Percentiles rank a stretch among this genome's conserved stretches.
These are phyloP conservation scores for Podaxis pistillaris DNA, from an alignment of 768 basidiomycete species.

Conservation along the genomic window DNA sequence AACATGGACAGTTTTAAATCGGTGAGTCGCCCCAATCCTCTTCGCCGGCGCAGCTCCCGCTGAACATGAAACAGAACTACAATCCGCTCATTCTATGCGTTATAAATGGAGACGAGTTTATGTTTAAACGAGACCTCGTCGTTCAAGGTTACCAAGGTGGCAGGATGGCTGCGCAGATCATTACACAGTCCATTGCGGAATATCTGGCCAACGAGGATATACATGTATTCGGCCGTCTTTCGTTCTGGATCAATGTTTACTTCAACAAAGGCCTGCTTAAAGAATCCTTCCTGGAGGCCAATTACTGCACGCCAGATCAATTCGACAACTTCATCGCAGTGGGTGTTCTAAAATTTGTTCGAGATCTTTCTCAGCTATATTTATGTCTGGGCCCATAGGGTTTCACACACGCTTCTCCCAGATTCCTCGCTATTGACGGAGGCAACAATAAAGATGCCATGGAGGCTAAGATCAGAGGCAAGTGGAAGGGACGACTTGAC, in stretches of 20 bases:
- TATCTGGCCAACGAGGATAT: slow-evolving; percentile 63
- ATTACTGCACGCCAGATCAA: slow-evolving; percentile 62
- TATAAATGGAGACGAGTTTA: slow-evolving; percentile 68
- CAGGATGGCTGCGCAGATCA: slow-evolving; percentile 55
- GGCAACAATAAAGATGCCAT: slow-evolving; percentile 60
- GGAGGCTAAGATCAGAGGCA: slow-evolving; percentile 73
- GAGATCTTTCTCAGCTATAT: slow-evolving; percentile 1
- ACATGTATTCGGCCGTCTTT: slow-evolving; percentile 59
- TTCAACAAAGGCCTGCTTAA: slow-evolving; percentile 60
- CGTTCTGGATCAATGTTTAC: slow-evolving; percentile 76
- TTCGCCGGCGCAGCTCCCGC: neutral
- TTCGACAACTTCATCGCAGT: slow-evolving; percentile 66
- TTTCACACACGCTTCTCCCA: slow-evolving; percentile 71
- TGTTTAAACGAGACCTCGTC: slow-evolving; percentile 62
- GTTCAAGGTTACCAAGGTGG: slow-evolving; percentile 67
- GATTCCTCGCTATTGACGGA: slow-evolving; percentile 69
- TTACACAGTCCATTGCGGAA: slow-evolving; percentile 69
- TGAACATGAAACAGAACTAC: slow-evolving; percentile 42
- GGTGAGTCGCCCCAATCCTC: slow-evolving; percentile 25
- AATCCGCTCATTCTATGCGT: slow-evolving; percentile 71
- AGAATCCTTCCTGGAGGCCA: slow-evolving; percentile 47
- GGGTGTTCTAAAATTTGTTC: slow-evolving; percentile 17
- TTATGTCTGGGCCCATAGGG: slow-evolving; percentile 35
- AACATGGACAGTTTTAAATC: slow-evolving; percentile 52
- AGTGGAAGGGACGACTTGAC: neutral